phyloP scores from a whole-genome alignment of 192 early-diverging fungal genomes.

The Coemansia sp. region DNA sequence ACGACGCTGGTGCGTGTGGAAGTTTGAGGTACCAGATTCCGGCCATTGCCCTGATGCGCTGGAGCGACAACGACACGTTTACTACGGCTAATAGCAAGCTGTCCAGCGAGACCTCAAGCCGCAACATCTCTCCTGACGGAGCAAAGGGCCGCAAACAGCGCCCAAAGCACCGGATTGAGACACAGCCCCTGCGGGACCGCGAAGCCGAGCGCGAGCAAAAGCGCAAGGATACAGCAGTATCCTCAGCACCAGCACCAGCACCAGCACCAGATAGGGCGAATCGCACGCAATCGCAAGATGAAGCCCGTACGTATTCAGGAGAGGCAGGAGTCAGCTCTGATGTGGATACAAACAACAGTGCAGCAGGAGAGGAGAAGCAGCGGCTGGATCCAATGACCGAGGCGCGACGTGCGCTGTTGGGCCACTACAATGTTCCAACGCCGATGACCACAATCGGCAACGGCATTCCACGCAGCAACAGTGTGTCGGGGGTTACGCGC shows the following conservation, averaged over 20 bases:
- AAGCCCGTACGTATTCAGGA: neutral
- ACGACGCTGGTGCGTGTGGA: conserved; percentile 17
- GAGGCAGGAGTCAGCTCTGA: too few species aligned
- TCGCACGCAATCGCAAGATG: neutral
- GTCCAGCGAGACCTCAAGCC: conserved; percentile 28
- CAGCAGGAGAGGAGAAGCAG: neutral
- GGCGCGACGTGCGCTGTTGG: conserved; percentile 44
- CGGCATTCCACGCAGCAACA: conserved; percentile 39
- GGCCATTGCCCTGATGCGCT: conserved; percentile 6
- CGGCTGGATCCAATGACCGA: conserved; percentile 34
- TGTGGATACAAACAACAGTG: neutral
- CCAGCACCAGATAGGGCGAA: neutral
- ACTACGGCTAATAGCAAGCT: conserved; percentile 10
- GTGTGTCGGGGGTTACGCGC: conserved; percentile 1
- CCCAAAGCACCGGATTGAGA: conserved; percentile 41
- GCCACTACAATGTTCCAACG: conserved; percentile 39
- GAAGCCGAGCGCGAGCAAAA: conserved; percentile 50
- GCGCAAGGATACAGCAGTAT: neutral
- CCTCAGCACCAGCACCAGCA: neutral
- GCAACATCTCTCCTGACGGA: conserved; percentile 35
- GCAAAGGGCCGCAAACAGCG: conserved; percentile 18
- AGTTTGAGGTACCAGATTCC: conserved; percentile 35
- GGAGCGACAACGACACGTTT: conserved; percentile 4
- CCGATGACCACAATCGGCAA: conserved; percentile 25
- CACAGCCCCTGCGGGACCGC: conserved; percentile 49